Base-by-base conservation (phyloP, 1,284 basidiomycete species). In the Albatrellus sp. region DNA sequence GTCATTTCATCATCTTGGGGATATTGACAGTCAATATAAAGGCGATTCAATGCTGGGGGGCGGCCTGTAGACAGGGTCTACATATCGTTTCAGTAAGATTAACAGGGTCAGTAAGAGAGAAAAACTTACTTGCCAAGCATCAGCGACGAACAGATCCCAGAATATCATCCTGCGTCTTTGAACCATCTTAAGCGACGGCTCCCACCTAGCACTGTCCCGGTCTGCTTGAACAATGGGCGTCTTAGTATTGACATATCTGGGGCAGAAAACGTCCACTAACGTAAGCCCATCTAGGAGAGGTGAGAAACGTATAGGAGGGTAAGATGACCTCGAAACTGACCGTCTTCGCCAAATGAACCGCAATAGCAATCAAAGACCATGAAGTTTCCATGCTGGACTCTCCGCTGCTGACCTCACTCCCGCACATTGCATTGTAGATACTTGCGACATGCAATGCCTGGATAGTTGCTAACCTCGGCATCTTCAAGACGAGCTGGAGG, bases 31-130 rank as follows among this genome's bases (percentile, higher is more conserved):
- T 80, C 70, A 48, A 79, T 65, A 46, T 77, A 81, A 1, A 70
- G 64, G 3, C 74, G 62, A 2, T 69, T 72, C 48, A 80, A 77
- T 4, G 70, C 68, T 0, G 76, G 79, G 1, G 75, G 80, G 34
- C 77, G 69, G 13, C 77, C 80, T 0, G 72, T 53, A 13, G 50
- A 50, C 11, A 53, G 40, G 13, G 46, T 33, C 52, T 53, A 29
- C 3, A 29, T 19, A 19, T 19, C 10, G 13, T 20, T 14, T 29
- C 16, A n/a, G 14, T 17, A 33, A 17, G 13, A 32, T 19, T n/a
- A 9, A 39, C 30, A 31, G 24, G 37, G 12, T 17, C 16, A 24
- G 29, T 5, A 19, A 30, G 31, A 40, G 36, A 42, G 11, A 31
- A 59, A 12, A 31, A 52, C 61, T 46, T 47, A 66, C 65, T 47